These are phyloP conservation scores for Dujonia santamariae DNA, from an alignment of 1,139 yeast genomes.

Conservation along the genomic window DNA sequence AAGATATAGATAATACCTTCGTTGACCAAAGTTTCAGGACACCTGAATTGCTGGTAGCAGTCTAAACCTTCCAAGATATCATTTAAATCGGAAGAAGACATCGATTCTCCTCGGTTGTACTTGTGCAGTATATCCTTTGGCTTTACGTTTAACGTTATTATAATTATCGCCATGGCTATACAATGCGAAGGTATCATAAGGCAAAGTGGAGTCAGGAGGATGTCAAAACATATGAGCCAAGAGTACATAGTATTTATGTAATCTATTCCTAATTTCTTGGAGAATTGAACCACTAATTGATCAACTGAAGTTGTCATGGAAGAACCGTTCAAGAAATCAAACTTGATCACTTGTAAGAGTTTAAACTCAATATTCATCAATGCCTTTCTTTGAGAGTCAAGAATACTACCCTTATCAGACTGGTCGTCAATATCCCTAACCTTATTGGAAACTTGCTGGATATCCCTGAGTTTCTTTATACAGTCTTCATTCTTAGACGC, in stretches of 20 bases:
- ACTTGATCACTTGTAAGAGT: slow-evolving; percentile 69
- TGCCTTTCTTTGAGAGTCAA: slow-evolving; percentile 51
- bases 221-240: slow-evolving; percentile 77
- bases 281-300: slow-evolving; percentile 64
- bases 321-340: slow-evolving; percentile 63
- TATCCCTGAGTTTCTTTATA: slow-evolving; percentile 71
- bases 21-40: slow-evolving; percentile 52
- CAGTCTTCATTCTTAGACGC: slow-evolving; percentile 89
- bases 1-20: slow-evolving; percentile 61
- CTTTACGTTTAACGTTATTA: slow-evolving; percentile 39
- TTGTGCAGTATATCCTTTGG: slow-evolving; percentile 31
- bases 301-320: slow-evolving; percentile 52
- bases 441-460: slow-evolving; percentile 44
- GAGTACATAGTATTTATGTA: slow-evolving; percentile 51
- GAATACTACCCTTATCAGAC: slow-evolving; percentile 3
- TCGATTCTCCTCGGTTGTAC: slow-evolving; percentile 21
- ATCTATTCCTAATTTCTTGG: slow-evolving; percentile 50
- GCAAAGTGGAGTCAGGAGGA: slow-evolving; percentile 67
- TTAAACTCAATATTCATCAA: slow-evolving; percentile 63
- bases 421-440: slow-evolving; percentile 17
- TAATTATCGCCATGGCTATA: slow-evolving; percentile 66
- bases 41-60: slow-evolving; percentile 39
- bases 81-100: slow-evolving; percentile 19
- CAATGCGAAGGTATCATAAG: slow-evolving; percentile 78
- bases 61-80: slow-evolving; percentile 31